phyloP scores from a whole-genome alignment of 2,329 filamentous ascomycete genomes.

The Aspergillus clavatus region DNA sequence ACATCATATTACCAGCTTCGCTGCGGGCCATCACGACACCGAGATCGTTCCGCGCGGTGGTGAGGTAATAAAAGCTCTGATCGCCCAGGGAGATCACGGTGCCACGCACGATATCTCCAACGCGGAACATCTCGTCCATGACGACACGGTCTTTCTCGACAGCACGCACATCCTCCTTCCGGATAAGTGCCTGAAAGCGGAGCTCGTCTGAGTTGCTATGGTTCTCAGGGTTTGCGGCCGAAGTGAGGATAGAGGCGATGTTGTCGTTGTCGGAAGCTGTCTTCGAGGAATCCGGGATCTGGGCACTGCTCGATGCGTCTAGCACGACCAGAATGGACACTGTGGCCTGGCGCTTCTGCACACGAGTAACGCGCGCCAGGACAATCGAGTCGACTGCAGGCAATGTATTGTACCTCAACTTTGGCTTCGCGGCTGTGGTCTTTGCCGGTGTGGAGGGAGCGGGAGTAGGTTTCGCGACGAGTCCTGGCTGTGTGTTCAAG shows the following conservation, averaged over 20 bases:
- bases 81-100: conserved; percentile 88
- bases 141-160: conserved; percentile 95
- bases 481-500: conserved; percentile 5
- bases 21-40: conserved; percentile 92
- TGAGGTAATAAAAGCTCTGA: conserved; percentile 92
- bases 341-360: conserved; percentile 78
- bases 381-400: conserved; percentile 77
- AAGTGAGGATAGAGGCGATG: conserved; percentile 34
- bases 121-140: conserved; percentile 84
- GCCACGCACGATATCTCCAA: conserved; percentile 85
- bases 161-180: conserved; percentile 84
- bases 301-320: conserved; percentile 34
- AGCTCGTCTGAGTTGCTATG: conserved; percentile 56
- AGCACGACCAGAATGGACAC: conserved; percentile 82
- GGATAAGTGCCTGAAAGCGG: conserved; percentile 74
- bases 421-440: conserved; percentile 14
- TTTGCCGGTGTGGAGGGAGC: conserved; percentile 1
- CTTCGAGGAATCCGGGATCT: conserved; percentile 18
- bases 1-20: conserved; percentile 84
- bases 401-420: conserved; percentile 63
- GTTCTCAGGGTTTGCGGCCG: conserved; percentile 38
- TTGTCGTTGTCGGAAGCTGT: conserved; percentile 34
- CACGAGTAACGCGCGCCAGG: conserved; percentile 77
- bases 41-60: conserved; percentile 82
- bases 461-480: background rate